Percentiles rank a stretch among this genome's conserved stretches.
Conservation (phyloP, 371 early-diverging fungal species). For the Racocetra persica region DNA sequence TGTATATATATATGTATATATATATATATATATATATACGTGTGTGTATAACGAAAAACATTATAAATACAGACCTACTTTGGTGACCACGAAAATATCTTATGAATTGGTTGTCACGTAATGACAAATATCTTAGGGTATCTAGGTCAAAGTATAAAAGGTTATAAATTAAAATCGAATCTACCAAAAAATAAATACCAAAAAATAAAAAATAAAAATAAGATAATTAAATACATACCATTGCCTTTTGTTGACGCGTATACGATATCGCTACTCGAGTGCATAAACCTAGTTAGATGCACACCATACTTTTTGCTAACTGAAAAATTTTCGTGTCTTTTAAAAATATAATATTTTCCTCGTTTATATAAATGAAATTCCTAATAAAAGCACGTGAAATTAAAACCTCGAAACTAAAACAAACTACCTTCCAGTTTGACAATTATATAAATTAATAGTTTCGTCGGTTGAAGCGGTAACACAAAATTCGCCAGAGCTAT, state of each 20-base stretch:
- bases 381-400: not conserved
- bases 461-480: slow-evolving; percentile 85
- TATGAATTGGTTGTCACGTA: slow-evolving; percentile 92
- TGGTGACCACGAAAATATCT: slow-evolving; percentile 92
- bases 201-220: too few relatives aligned
- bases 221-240: slow-evolving; percentile 57
- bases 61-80: slow-evolving; percentile 56
- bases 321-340: not conserved
- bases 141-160: slow-evolving; percentile 58
- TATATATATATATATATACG: too few relatives aligned
- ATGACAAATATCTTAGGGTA: slow-evolving; percentile 87
- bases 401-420: not conserved
- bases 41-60: not conserved
- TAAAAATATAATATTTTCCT: not conserved
- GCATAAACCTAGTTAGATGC: slow-evolving; percentile 84
- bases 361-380: not conserved
- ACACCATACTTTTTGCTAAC: slow-evolving; percentile 89
- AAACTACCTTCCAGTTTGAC: slow-evolving; percentile 73
- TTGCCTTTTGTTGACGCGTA: slow-evolving; percentile 94
- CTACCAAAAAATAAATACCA: too few relatives aligned
- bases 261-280: slow-evolving; percentile 74
- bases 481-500: slow-evolving; percentile 71
- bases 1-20: too few relatives aligned
- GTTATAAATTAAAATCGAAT: slow-evolving; percentile 13
- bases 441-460: slow-evolving; percentile 81